These are phyloP conservation scores for Stachybotrys echinatus DNA, from an alignment of 2,329 filamentous ascomycete species.

Conservation along the genomic window DNA sequence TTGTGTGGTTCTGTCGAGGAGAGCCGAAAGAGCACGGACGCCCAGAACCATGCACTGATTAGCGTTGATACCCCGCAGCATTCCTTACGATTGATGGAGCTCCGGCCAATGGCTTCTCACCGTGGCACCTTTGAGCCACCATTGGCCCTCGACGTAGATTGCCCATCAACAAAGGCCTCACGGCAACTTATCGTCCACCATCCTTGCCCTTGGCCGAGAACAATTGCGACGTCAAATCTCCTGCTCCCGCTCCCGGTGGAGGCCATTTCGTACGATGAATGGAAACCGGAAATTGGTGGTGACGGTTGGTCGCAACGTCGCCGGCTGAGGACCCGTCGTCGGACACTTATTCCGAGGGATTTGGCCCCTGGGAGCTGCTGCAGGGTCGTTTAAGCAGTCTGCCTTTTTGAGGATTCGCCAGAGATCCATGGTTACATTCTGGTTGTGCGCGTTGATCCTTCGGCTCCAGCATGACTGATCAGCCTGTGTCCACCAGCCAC, in stretches of 20 bases:
- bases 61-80: slow-evolving; percentile 16
- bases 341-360: not conserved
- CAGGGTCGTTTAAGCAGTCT: not conserved
- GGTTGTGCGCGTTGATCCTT: not conserved
- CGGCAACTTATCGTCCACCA: not conserved
- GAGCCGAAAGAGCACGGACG: not conserved
- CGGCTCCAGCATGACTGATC: not conserved
- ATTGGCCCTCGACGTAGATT: slow-evolving; percentile 22
- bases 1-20: not conserved
- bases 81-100: slow-evolving; percentile 19
- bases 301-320: too few species aligned
- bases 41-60: not conserved
- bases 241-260: too few species aligned
- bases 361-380: not conserved
- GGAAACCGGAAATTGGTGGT: too few species aligned
- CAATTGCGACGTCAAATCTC: too few species aligned
- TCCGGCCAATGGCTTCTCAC: slow-evolving; percentile 18
- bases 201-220: not conserved
- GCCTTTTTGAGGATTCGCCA: not conserved
- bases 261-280: too few species aligned
- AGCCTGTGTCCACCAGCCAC: not conserved
- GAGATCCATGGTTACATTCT: not conserved
- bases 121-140: slow-evolving; percentile 9
- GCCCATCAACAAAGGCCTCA: not conserved
- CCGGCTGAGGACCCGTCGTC: too few species aligned